phyloP scores from a whole-genome alignment of 495 filamentous ascomycete genomes.

The Viridothelium virens region DNA sequence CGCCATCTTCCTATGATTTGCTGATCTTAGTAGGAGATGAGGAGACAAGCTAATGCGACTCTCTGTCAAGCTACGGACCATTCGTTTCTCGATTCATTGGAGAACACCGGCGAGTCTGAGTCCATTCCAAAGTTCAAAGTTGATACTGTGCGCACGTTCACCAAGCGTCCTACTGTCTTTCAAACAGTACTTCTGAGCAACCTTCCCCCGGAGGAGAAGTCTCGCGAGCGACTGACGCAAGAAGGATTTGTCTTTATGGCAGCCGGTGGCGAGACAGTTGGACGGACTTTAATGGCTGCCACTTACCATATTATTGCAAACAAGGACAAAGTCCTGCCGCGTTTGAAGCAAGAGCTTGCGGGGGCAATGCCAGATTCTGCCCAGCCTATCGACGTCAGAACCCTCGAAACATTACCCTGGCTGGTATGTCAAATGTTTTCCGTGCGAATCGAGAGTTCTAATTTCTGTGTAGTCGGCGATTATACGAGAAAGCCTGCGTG shows the following conservation, averaged over 20 bases:
- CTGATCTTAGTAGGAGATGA: not conserved
- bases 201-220: not conserved
- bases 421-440: slow-evolving; percentile 21
- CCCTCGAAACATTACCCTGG: slow-evolving; percentile 35
- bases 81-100: too few relatives aligned
- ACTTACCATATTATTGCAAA: not conserved
- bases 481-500: slow-evolving; percentile 40
- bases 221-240: not conserved
- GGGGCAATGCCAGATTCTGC: not conserved
- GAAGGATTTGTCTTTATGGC: not conserved
- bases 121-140: too few relatives aligned
- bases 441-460: not conserved
- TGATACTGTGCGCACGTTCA: too few relatives aligned
- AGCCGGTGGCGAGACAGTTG: not conserved
- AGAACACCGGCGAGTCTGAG: too few relatives aligned
- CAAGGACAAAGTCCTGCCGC: not conserved
- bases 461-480: slow-evolving; percentile 24
- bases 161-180: not conserved
- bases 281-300: not conserved
- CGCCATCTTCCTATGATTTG: too few relatives aligned
- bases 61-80: too few relatives aligned
- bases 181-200: not conserved
- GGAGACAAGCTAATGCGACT: not conserved
- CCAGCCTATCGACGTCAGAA: not conserved
- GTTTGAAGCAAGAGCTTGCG: not conserved